Evolutionary conservation across 352 stramenopile genomes (phyloP).

Genomic region (Globisporangium viniferum): DNA sequence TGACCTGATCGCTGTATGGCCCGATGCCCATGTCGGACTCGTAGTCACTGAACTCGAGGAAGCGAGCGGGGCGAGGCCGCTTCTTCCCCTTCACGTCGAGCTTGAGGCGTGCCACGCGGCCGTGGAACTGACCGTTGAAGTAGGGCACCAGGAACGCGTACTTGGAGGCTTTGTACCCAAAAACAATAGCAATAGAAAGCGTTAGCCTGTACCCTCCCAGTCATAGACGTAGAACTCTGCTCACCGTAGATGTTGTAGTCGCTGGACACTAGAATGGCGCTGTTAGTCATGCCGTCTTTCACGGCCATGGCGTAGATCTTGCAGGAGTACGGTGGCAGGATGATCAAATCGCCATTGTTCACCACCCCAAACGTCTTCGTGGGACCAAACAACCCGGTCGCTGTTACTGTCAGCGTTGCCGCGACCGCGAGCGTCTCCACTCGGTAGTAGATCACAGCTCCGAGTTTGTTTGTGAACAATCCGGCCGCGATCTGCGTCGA

Average conservation of each 20-base stretch:
- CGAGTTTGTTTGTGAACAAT: constrained; percentile 52
- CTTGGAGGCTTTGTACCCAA: constrained; percentile 41
- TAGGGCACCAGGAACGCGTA: constrained; percentile 69
- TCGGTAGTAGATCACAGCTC: constrained; percentile 58
- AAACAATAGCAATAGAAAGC: neutral
- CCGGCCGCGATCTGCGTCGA: constrained; percentile 52
- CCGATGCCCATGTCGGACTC: constrained; percentile 60
- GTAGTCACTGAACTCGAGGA: constrained; percentile 81
- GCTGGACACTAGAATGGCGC: constrained; percentile 41
- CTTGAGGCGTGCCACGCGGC: constrained; percentile 55
- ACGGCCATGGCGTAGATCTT: constrained; percentile 56
- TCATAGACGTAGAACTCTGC: neutral
- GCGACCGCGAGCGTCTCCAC: constrained; percentile 23
- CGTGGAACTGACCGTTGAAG: constrained; percentile 72
- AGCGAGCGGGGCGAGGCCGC: constrained; percentile 60
- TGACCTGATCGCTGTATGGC: constrained; percentile 56
- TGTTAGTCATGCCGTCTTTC: constrained; percentile 62
- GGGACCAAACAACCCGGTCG: constrained; percentile 24
- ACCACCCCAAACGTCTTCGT: constrained; percentile 27
- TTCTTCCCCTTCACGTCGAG: constrained; percentile 78
- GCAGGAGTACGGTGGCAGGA: constrained; percentile 54
- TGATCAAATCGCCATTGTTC: constrained; percentile 43
- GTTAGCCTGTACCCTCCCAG: neutral
- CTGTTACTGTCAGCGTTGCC: constrained; percentile 10
- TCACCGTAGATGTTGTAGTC: constrained; percentile 63